Base-by-base conservation (phyloP, 371 early-diverging fungal species). In the Basidiobolus meristosporus region DNA sequence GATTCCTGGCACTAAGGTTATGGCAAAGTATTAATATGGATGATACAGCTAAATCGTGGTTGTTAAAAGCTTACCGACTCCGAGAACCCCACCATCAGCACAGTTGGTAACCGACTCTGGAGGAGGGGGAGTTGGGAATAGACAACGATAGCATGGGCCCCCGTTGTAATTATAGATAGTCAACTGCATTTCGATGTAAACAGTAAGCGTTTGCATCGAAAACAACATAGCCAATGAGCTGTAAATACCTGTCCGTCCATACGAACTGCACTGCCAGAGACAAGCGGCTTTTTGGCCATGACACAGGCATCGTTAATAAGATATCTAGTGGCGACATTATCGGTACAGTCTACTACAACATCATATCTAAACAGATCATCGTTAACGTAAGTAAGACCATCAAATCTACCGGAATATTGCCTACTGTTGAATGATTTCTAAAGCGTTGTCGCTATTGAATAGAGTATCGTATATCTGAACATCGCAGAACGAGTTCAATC, bases 81-180 rank as follows among this genome's bases (percentile, higher is more conserved):
- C 99, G 31, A 98, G 57, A 6, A 99, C 97, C n/a, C 99, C 99
- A n/a, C 81, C 84, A 49, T 92, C 92, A 10, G 78, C 70, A 58
- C 99, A 99, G 53, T 74, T 87, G 12, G 77, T 73, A 20, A 90
- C 82, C 10, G 86, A 68, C 35, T 80, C 86, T 1, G 86, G 61
- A 4, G 90, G 85, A 6, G 93, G 89, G 12, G 87, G 90, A 12
- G 51, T 69, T 2, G 98, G 97, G 59, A 89, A 96, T 37, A 99
- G 53, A 55, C 99, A 99, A 34, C 99, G 74, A 55, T 96, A 99
- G 63, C 99, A 99, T 9, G 97, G 91, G 1, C 90, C 87, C 35
- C 65, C 70, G 15, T 72, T 55, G 51, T 86, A 69, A 50, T 88
- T 79, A 56, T 88, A 89, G 9, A 87, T 67, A 1, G 86, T 84